These are phyloP conservation scores for Isatis tinctoria DNA, from an alignment of 345 rosid species.

Conservation along the genomic window DNA sequence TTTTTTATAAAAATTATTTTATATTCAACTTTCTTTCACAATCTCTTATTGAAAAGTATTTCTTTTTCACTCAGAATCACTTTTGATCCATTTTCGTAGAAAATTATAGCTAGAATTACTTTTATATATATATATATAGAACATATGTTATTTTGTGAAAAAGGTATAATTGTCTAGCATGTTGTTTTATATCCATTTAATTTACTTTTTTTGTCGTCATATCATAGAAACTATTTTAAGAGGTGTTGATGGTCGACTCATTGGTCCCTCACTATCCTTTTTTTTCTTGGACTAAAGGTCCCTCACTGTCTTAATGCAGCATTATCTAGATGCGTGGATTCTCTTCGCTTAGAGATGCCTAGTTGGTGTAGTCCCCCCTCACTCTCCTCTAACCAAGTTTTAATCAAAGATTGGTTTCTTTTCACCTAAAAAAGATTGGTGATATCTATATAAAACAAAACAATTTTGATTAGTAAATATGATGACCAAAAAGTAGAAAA, in stretches of 20 bases:
- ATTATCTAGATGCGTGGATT: neutral
- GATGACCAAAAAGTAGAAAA: neutral
- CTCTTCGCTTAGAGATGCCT: neutral
- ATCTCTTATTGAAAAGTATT: slow-evolving; percentile 10
- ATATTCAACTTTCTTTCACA: neutral
- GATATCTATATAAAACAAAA: neutral
- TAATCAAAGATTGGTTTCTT: neutral
- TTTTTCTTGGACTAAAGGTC: no score
- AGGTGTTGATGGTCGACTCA: neutral
- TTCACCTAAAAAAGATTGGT: neutral
- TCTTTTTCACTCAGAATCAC: neutral
- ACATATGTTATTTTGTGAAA: neutral
- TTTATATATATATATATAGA: neutral
- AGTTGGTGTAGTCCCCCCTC: slow-evolving; percentile 1
- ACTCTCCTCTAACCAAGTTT: neutral
- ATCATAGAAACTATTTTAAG: neutral
- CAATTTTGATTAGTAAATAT: neutral
- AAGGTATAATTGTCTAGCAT: neutral
- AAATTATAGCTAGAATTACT: neutral
- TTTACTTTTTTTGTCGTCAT: neutral
- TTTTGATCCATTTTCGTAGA: neutral
- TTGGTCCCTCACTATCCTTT: slow-evolving; percentile 11
- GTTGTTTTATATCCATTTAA: neutral
- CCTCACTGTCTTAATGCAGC: neutral
- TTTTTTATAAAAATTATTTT: neutral